These are phyloP conservation scores for Aspergillus sp. DNA, from an alignment of 2,329 filamentous ascomycete genomes.

Conservation along the genomic window DNA sequence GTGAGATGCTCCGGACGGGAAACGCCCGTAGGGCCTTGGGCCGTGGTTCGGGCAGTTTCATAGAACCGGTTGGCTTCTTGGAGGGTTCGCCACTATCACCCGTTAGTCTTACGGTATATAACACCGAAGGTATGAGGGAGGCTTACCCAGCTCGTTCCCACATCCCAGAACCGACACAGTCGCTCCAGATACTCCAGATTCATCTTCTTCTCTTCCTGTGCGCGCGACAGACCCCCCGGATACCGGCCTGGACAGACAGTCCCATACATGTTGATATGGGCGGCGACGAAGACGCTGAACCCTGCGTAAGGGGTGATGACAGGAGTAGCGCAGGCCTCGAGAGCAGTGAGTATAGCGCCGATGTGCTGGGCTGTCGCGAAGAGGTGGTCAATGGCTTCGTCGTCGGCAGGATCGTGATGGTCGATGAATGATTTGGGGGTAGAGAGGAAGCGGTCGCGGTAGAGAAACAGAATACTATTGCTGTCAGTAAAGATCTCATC, in stretches of 20 bases:
- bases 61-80: slow-evolving; percentile 42
- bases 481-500: too few species aligned
- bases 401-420: slow-evolving; percentile 23
- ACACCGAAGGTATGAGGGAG: too few species aligned
- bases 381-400: slow-evolving; percentile 32
- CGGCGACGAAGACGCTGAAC: slow-evolving; percentile 42
- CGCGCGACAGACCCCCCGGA: slow-evolving; percentile 34
- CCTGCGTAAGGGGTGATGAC: slow-evolving; percentile 42
- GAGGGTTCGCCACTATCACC: slow-evolving; percentile 35
- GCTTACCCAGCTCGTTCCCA: slow-evolving; percentile 34
- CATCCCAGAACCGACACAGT: slow-evolving; percentile 37
- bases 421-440: slow-evolving; percentile 30
- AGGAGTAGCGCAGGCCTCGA: slow-evolving; percentile 34
- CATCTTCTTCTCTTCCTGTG: slow-evolving; percentile 33
- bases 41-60: slow-evolving; percentile 31
- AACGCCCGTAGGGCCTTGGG: slow-evolving; percentile 20
- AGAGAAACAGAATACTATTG: slow-evolving; percentile 36
- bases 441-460: slow-evolving; percentile 38
- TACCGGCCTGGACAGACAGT: slow-evolving; percentile 37
- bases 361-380: slow-evolving; percentile 39
- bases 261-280: slow-evolving; percentile 44
- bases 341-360: slow-evolving; percentile 31
- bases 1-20: slow-evolving; percentile 31
- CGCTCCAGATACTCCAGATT: slow-evolving; percentile 39
- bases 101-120: too few species aligned